Evolutionary conservation across 225 moss, liverwort and hornwort species (phyloP).

Genomic region (Takakia lepidozioides): DNA sequence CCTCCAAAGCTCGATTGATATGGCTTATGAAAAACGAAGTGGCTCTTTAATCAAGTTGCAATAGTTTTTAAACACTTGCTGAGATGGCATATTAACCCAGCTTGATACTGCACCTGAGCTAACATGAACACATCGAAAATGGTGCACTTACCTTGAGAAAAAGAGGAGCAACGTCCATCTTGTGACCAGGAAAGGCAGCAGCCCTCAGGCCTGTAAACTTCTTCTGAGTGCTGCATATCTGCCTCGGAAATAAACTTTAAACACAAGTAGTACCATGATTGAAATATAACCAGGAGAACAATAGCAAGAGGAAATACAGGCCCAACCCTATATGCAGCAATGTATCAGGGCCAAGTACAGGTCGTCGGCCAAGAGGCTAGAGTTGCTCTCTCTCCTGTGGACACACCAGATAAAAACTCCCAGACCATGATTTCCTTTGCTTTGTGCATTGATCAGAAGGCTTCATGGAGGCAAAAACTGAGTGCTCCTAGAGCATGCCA

Average conservation of each 20-base stretch:
- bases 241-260: not conserved
- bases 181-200: slow-evolving; percentile 34
- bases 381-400: no score
- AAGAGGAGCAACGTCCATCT: slow-evolving; percentile 23
- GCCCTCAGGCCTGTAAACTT: slow-evolving; percentile 36
- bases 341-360: no score
- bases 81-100: no score
- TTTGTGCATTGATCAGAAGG: no score
- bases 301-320: not conserved
- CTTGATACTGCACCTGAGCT: not conserved
- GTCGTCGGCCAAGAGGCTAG: no score
- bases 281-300: not conserved
- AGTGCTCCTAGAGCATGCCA: no score
- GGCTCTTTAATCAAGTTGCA: not conserved
- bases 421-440: no score
- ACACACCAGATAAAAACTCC: no score
- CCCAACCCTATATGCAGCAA: no score
- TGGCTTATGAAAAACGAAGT: not conserved
- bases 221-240: slow-evolving; percentile 38
- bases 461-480: no score
- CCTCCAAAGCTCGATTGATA: no score
- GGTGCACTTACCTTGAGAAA: slow-evolving; percentile 36
- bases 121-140: not conserved
- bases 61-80: no score
- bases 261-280: not conserved